phyloP scores from a whole-genome alignment of 2,329 filamentous ascomycete species.

The Lasiodiplodia hormozganensis region DNA sequence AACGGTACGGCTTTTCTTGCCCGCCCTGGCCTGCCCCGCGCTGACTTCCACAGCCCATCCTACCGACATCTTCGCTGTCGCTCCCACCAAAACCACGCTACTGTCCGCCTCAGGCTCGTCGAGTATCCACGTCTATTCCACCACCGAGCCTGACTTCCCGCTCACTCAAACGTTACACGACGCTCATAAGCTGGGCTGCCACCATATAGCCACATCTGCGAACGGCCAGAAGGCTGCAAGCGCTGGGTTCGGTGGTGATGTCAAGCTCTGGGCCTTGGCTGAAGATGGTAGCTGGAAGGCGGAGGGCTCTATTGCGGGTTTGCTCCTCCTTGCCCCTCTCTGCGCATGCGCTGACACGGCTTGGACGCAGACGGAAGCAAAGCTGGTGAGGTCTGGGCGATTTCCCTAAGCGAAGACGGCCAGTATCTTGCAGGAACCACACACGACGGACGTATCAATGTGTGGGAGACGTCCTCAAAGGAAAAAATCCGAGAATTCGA shows the following conservation, averaged over 20 bases:
- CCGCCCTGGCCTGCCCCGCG: slow-evolving; percentile 42
- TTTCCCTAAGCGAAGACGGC: slow-evolving; percentile 84
- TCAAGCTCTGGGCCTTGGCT: slow-evolving; percentile 78
- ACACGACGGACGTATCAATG: slow-evolving; percentile 84
- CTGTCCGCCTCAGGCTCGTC: slow-evolving; percentile 87
- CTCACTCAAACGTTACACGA: slow-evolving; percentile 79
- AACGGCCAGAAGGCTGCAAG: slow-evolving; percentile 78
- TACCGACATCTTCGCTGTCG: slow-evolving; percentile 84
- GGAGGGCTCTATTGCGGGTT: slow-evolving; percentile 55
- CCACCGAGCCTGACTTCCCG: slow-evolving; percentile 72
- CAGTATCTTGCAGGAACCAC: slow-evolving; percentile 86
- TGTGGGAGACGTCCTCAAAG: slow-evolving; percentile 73
- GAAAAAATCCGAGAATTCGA: slow-evolving; percentile 81
- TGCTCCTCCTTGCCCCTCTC: slow-evolving; percentile 13
- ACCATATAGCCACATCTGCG: slow-evolving; percentile 78
- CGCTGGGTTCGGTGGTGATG: slow-evolving; percentile 86
- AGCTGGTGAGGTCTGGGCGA: slow-evolving; percentile 81
- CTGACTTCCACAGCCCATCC: slow-evolving; percentile 69
- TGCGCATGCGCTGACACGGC: background rate
- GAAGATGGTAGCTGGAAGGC: slow-evolving; percentile 60
- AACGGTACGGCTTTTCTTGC: slow-evolving; percentile 65
- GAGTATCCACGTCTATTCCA: slow-evolving; percentile 80
- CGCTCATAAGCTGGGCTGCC: slow-evolving; percentile 87
- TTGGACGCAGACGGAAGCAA: slow-evolving; percentile 57
- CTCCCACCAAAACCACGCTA: slow-evolving; percentile 74